These are phyloP conservation scores for Sclerotinia minor DNA, from an alignment of 2,329 filamentous ascomycete genomes.

Conservation along the genomic window DNA sequence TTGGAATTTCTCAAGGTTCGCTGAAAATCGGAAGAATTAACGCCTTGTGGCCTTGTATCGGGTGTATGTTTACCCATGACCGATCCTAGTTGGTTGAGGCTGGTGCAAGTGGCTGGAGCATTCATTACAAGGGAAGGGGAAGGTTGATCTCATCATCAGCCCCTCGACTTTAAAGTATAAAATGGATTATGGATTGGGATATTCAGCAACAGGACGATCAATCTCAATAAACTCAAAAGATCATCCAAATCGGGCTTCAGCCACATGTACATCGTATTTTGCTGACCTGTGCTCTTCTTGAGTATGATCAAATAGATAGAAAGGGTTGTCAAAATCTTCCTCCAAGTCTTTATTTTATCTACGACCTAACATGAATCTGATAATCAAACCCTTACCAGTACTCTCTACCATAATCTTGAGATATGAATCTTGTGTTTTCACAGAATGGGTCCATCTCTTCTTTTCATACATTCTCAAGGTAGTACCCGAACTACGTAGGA, in stretches of 20 bases:
- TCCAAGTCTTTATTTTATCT: too few relatives aligned
- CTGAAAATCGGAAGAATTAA: background rate
- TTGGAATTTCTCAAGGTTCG: slow-evolving; percentile 31
- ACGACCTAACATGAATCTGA: slow-evolving; percentile 3
- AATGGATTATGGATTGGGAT: too few relatives aligned
- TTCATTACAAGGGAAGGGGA: background rate
- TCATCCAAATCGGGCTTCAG: slow-evolving; percentile 7
- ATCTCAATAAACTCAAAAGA: slow-evolving; percentile 8
- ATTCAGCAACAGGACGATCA: background rate
- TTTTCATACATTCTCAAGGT: background rate
- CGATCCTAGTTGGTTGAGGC: background rate
- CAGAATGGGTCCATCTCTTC: background rate
- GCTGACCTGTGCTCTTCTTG: background rate
- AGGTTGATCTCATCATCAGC: background rate
- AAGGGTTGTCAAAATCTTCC: background rate
- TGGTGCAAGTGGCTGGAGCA: background rate
- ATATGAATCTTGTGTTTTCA: background rate
- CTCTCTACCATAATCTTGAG: background rate
- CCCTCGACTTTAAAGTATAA: background rate
- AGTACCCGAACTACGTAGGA: background rate
- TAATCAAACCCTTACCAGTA: background rate
- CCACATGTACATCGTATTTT: background rate
- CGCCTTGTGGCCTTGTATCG: slow-evolving; percentile 14
- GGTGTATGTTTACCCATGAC: background rate
- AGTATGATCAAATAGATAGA: too few relatives aligned